phyloP scores from a whole-genome alignment of 768 basidiomycete genomes.

The Chalciporus chontae region DNA sequence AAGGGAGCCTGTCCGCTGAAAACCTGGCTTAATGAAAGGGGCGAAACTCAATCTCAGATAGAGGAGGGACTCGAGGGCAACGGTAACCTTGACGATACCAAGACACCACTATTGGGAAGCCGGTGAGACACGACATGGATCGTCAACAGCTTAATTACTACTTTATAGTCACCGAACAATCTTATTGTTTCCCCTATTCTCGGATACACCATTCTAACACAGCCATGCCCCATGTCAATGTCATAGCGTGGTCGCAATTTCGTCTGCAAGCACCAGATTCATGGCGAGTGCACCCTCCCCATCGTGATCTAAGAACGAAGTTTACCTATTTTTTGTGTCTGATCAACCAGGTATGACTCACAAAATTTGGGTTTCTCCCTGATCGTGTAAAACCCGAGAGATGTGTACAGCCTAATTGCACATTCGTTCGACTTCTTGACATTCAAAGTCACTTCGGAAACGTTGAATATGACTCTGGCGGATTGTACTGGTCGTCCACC shows the following conservation, averaged over 20 bases:
- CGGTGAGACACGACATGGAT: background rate
- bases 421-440: slow-evolving; percentile 9
- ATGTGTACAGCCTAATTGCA: slow-evolving; percentile 8
- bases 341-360: background rate
- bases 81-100: background rate
- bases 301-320: background rate
- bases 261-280: background rate
- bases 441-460: slow-evolving; percentile 5
- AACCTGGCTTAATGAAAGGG: slow-evolving; percentile 31
- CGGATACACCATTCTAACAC: background rate
- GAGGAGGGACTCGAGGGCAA: slow-evolving; percentile 9
- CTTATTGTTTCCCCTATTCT: background rate
- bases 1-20: slow-evolving; percentile 35
- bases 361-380: background rate
- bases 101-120: background rate
- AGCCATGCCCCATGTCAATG: background rate
- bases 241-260: background rate
- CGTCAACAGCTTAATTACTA: background rate
- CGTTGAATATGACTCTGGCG: background rate
- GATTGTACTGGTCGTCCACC: background rate
- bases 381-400: slow-evolving; percentile 2
- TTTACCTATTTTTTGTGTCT: background rate
- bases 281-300: slow-evolving; percentile 4
- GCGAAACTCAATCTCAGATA: slow-evolving; percentile 13
- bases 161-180: background rate